Evolutionary conservation across 768 basidiomycete genomes (phyloP), one percentile per base, ranked within the genome.

Genomic region (Leccinum rimulosum): DNA sequence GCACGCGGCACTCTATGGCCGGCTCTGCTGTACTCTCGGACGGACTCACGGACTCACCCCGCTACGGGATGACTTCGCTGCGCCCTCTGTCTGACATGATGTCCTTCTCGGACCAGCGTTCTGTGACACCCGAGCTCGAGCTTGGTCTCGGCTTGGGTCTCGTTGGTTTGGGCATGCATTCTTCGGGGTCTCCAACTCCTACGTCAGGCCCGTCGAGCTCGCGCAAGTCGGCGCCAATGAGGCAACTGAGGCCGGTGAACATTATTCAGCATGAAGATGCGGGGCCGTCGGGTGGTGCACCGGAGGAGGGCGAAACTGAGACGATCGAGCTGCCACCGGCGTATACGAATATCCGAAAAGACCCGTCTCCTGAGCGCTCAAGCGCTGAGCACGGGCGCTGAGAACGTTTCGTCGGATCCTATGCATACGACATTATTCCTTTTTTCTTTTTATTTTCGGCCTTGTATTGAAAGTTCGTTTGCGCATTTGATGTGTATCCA

Each of bases 251-350:
- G 50, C 80, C 89, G 0, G 84, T 93, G 35, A 92, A 93, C 67
- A 83, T 91, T 66, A 81, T 93, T 49, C 91, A 93, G 73, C 91
- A 93, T 65, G 89, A 92, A 62, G 91, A 93, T 68, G 91, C 88
- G 0, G 91, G 91, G 1, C 74, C 57, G 40, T 40, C 38, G 72
- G 70, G 60, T 62, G 55, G 45, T 66, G 52, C 57, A 19, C 60
- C 38, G 17, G 38, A 58, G 51, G 70, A 69, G 48, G 75, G 73
- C 8, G 79, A 76, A 62, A 69, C 82, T 15, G 91, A 89, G 72
- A 91, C 89, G 47, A 83, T 93, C 50, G 91, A 93, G 72, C 79
- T 93, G 52, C 91, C 91, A 14, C 91, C 91, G 2, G 89, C 89
- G 31, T 93, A 93, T 72, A 90, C 87, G 28, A 82, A 88, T 60